Conservation (phyloP, 1,284 basidiomycete genomes). For the Trichosporon coremiiforme region DNA sequence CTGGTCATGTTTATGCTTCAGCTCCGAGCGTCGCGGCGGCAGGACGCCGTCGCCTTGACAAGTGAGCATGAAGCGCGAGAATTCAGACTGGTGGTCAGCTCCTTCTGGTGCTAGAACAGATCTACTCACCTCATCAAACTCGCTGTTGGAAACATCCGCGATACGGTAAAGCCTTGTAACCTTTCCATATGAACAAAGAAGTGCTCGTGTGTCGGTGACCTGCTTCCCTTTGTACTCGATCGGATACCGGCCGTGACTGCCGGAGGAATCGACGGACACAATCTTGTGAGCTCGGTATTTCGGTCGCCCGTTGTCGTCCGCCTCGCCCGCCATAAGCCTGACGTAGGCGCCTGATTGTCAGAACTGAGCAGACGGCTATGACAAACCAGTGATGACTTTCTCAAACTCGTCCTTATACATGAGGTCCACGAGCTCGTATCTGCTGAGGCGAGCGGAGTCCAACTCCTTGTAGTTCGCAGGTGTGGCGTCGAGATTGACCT, state of each 20-base stretch:
- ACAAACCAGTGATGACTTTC: conserved; percentile 39
- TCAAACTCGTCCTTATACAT: conserved; percentile 42
- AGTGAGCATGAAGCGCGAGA: conserved; percentile 63
- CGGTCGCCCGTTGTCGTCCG: conserved; percentile 61
- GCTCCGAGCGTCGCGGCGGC: conserved; percentile 66
- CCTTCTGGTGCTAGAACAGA: too few relatives aligned
- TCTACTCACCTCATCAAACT: conserved; percentile 63
- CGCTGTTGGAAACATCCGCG: conserved; percentile 77
- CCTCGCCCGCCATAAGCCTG: conserved; percentile 65
- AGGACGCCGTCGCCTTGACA: conserved; percentile 65
- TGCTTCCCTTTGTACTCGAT: conserved; percentile 64
- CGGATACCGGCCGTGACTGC: conserved; percentile 63
- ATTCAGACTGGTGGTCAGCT: conserved; percentile 65
- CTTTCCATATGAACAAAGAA: conserved; percentile 73
- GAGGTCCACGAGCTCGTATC: conserved; percentile 67
- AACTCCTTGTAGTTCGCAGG: conserved; percentile 67
- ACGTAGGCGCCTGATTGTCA: conserved; percentile 70
- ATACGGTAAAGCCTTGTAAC: conserved; percentile 65
- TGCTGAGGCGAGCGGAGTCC: conserved; percentile 75
- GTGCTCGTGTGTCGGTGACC: conserved; percentile 62
- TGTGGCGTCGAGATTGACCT: conserved; percentile 65
- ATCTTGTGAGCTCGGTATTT: conserved; percentile 84
- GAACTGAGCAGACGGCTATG: background rate
- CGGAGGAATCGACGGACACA: conserved; percentile 58
- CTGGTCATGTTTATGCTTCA: conserved; percentile 68